phyloP scores from a whole-genome alignment of 2,329 filamentous ascomycete genomes.

The Colletotrichum falcatum region DNA sequence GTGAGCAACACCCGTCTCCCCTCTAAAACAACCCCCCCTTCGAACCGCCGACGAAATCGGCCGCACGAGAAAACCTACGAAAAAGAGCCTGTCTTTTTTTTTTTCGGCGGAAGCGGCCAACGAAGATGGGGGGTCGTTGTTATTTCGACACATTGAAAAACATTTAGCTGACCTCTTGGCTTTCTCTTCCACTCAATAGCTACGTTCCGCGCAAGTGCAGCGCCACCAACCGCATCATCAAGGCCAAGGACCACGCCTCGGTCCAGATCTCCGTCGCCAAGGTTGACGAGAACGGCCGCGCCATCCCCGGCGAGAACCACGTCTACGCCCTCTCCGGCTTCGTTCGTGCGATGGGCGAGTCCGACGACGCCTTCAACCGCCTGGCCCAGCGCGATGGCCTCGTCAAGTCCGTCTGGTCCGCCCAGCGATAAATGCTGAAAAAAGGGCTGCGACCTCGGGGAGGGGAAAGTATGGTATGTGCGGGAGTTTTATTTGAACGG shows the following conservation, averaged over 20 bases:
- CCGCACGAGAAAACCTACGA: neutral
- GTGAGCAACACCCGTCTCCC: constrained; percentile 66
- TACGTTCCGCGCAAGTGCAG: constrained; percentile 99
- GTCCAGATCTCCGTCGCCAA: constrained; percentile 98
- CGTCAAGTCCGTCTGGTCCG: constrained; percentile 97
- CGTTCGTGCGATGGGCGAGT: constrained; percentile 97
- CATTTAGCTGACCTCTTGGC: constrained; percentile 46
- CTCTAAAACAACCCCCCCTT: constrained; percentile 7
- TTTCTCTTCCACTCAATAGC: constrained; percentile 59
- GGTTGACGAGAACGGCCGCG: constrained; percentile 98
- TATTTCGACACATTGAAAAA: neutral
- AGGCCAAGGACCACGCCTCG: constrained; percentile 99
- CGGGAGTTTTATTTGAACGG: constrained; percentile 20
- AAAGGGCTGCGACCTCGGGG: constrained; percentile 30
- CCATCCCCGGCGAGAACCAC: constrained; percentile 94
- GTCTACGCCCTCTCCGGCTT: constrained; percentile 98
- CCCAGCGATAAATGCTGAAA: constrained; percentile 67
- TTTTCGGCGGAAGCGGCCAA: constrained; percentile 29
- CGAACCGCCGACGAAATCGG: constrained; percentile 21
- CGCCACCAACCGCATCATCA: constrained; percentile 99
- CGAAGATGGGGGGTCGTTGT: constrained; percentile 15
- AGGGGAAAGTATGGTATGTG: constrained; percentile 39
- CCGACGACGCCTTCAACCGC: constrained; percentile 95
- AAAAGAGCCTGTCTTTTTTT: neutral
- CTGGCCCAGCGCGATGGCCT: constrained; percentile 96